Evolutionary conservation across 2,329 filamentous ascomycete genomes (phyloP), one percentile per base, ranked within the genome.

Genomic region (Blastomyces emzantsi): DNA sequence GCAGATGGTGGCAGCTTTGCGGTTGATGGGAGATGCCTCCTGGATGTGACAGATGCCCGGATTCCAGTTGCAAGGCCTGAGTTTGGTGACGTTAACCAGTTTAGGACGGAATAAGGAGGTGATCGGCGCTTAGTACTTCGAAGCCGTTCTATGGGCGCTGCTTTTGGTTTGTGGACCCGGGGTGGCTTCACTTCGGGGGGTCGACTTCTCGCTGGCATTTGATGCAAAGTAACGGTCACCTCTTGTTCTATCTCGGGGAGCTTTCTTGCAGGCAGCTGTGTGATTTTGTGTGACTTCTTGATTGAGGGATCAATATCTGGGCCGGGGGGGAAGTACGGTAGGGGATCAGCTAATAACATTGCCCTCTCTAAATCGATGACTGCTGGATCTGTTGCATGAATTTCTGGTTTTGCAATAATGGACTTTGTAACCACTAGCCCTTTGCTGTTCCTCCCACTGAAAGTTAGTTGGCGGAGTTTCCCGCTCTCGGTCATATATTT

Each of bases 381-480:
- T n/a, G 76, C 65, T 2, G 76, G 74, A 56, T 80, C 77, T 15
- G 75, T 73, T 7, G 79, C 71, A 7, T 75, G 70, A 43, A 85
- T 73, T 1, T 80, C 73, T 25, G 79, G 75, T 59, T 79, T 76
- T 13, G 77, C 76, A 36, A 86, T 68, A 19, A 87, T 78, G 5
- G 74, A 76, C 62, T 79, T 82, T n/a, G 76, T 80, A 22, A 81
- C 74, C 68, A 79, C 78, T 4, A 77, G 69, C 1, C 81, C 82
- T 63, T 79, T 78, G 39, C 70, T 73, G 22, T 79, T 76, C 64
- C 74, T 77, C 66, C 83, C 83, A 19, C 76, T 77, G 69, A 85
- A 85, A 1, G 74, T 78, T 56, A 83, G 70, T 65, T 82, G 80
- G 57, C 79, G 81, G 51, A 87, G 71, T 62, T 80, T 81, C 13